phyloP scores from a whole-genome alignment of 352 stramenopile genomes.

The Globisporangium parvum region DNA sequence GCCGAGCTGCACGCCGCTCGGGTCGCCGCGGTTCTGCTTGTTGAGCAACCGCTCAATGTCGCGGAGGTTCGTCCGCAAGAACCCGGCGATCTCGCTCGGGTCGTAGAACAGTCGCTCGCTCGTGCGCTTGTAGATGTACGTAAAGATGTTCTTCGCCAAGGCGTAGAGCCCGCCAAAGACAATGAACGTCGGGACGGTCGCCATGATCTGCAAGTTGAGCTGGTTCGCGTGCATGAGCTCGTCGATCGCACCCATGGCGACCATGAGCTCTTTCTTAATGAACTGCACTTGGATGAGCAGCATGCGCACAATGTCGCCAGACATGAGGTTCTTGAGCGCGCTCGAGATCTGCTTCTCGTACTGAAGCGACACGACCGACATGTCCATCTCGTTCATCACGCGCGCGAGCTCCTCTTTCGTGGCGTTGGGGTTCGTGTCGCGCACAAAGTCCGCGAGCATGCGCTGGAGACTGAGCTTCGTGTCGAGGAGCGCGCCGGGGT shows the following conservation, averaged over 20 bases:
- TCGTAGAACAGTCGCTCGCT: conserved; percentile 79
- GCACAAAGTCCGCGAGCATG: conserved; percentile 77
- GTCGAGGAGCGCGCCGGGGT: conserved; percentile 64
- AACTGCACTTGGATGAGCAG: conserved; percentile 86
- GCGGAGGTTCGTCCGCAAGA: conserved; percentile 72
- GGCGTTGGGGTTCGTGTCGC: conserved; percentile 62
- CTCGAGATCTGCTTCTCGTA: conserved; percentile 60
- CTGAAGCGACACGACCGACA: conserved; percentile 69
- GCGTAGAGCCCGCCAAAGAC: conserved; percentile 71
- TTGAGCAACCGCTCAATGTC: conserved; percentile 83
- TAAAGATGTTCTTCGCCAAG: conserved; percentile 43
- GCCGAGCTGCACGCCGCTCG: conserved; percentile 30
- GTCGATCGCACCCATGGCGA: conserved; percentile 83
- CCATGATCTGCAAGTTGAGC: conserved; percentile 81
- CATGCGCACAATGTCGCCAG: conserved; percentile 83
- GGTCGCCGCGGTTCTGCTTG: conserved; percentile 57
- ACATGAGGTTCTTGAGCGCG: conserved; percentile 75
- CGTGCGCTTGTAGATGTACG: conserved; percentile 71
- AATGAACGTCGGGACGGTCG: conserved; percentile 80
- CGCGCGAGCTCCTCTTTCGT: conserved; percentile 29
- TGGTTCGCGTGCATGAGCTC: conserved; percentile 86
- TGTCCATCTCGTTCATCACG: conserved; percentile 62
- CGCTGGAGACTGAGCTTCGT: conserved; percentile 77
- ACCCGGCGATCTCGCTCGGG: conserved; percentile 60
- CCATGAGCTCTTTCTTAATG: conserved; percentile 88